A percentile compares a stretch with the other conserved stretches of the same genome.
Conservation (phyloP, 768 basidiomycete genomes). For the Lactarius pseudohatsudake region DNA sequence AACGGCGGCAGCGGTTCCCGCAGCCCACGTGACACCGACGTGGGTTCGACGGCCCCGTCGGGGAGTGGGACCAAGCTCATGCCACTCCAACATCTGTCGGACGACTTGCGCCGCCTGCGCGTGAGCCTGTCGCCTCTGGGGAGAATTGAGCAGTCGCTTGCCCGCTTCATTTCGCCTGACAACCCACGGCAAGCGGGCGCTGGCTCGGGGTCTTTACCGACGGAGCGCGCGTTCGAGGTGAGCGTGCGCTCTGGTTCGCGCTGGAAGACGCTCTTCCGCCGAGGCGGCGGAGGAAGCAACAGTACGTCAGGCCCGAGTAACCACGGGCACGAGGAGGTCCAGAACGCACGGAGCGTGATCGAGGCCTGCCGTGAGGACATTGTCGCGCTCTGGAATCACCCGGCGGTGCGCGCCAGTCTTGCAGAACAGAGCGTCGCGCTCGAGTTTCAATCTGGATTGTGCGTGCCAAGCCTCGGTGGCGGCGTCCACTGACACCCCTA, state of each 20-base stretch:
- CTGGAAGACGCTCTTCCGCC: constrained; percentile 50
- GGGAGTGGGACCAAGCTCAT: constrained; percentile 17
- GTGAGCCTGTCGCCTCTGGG: constrained; percentile 54
- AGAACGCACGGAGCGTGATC: constrained; percentile 46
- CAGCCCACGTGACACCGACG: constrained; percentile 40
- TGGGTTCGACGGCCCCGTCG: constrained; percentile 9
- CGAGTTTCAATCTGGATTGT: constrained; percentile 65
- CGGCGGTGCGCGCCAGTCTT: constrained; percentile 45
- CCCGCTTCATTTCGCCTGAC: constrained; percentile 42
- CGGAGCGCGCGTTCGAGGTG: constrained; percentile 48
- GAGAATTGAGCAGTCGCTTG: constrained; percentile 54
- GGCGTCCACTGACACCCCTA: neutral
- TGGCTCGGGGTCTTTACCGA: constrained; percentile 28
- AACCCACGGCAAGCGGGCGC: constrained; percentile 27
- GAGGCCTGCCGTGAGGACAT: constrained; percentile 57
- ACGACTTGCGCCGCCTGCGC: constrained; percentile 46
- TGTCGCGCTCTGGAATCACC: constrained; percentile 51
- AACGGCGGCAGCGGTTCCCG: constrained; percentile 32
- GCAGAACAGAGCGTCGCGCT: constrained; percentile 45
- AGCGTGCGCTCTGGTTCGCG: constrained; percentile 46
- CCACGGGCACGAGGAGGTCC: constrained; percentile 38
- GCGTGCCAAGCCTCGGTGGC: constrained; percentile 34
- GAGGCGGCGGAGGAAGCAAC: constrained; percentile 9
- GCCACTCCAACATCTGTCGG: constrained; percentile 26
- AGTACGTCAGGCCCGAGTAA: constrained; percentile 25